Evolutionary conservation across 1,139 yeast genomes (phyloP).

Genomic region (Taiozyma sp.): DNA sequence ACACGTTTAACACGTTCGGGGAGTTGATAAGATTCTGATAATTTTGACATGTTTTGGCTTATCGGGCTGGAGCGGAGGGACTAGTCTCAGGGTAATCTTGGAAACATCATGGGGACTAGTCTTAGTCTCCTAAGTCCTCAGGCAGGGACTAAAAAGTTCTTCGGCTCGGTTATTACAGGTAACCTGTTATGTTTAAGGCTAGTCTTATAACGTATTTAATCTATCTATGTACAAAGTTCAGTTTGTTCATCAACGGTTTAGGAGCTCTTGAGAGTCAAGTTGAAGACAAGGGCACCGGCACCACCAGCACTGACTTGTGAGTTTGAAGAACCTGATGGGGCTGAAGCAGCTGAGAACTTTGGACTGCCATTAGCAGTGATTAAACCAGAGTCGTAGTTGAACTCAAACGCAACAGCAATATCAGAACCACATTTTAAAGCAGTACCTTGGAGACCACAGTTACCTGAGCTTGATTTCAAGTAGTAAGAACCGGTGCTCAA

Average conservation of each 20-base stretch:
- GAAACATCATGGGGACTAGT: not conserved
- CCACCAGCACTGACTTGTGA: not conserved
- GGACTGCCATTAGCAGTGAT: not conserved
- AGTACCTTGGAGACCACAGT: not conserved
- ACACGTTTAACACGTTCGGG: not conserved
- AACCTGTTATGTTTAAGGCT: no score
- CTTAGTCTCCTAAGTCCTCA: no score
- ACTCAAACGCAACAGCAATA: not conserved
- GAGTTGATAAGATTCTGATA: not conserved
- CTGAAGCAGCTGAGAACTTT: not conserved
- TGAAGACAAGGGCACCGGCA: not conserved
- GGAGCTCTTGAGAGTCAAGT: not conserved
- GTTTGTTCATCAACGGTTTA: no score
- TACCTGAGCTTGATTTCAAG: not conserved
- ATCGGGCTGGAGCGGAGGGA: not conserved
- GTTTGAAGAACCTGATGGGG: not conserved
- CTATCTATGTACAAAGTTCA: no score
- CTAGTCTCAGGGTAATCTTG: not conserved
- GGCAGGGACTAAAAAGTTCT: no score
- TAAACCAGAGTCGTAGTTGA: constrained; percentile 1
- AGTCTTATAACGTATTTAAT: no score
- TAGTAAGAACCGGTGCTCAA: constrained; percentile 1
- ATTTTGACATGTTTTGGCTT: not conserved
- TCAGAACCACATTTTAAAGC: not conserved
- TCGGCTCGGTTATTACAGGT: no score